Base-by-base conservation (phyloP, 768 basidiomycete species). In the Boletales sp. region DNA sequence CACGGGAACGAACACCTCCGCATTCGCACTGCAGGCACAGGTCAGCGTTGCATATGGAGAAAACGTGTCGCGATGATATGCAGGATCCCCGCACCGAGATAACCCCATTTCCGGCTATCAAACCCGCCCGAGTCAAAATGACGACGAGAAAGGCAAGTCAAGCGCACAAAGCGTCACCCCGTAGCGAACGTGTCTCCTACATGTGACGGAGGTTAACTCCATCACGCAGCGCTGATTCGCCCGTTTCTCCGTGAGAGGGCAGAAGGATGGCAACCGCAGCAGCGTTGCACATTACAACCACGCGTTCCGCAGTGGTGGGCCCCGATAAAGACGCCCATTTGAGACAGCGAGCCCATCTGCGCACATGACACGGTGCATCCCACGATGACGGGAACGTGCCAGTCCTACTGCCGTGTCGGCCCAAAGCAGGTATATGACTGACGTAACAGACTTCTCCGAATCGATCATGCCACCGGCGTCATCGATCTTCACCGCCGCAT, bases 1-100 rank as follows among this genome's bases (percentile, higher is more conserved):
- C 51, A 91, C 72, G 43, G 94, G 91, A 53, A 82, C 74, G 69
- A 94, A 95, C 21, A 96, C 94, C 66, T 95, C 92, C 15, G 90
- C 91, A 14, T 77, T 72, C 1, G 78, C 74, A 66, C 87, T 90
- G 72, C 48, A 54, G 32, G 33, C 31, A 48, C 41, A 42, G 32
- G 45, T 65, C 37, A 65, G 57, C 51, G 13, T 56, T 50, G 37
- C 54, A 47, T 37, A 41, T 37, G 44, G 19, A 13, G 30, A 2
- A 34, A 53, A 43, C 59, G 53, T 56, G 58, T 50, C 41, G 17
- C 4, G 25, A 28, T 28, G 18, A 43, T 38, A 13, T 44, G 48
- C 18, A 35, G 48, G 28, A 11, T 43, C 48, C 57, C 46, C 50
- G 40, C 44, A 54, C 49, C 51, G 32, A 35, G 28, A 41, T 28